Evolutionary conservation across 1,284 basidiomycete genomes (phyloP).

Genomic region (Phlebopus sp.): DNA sequence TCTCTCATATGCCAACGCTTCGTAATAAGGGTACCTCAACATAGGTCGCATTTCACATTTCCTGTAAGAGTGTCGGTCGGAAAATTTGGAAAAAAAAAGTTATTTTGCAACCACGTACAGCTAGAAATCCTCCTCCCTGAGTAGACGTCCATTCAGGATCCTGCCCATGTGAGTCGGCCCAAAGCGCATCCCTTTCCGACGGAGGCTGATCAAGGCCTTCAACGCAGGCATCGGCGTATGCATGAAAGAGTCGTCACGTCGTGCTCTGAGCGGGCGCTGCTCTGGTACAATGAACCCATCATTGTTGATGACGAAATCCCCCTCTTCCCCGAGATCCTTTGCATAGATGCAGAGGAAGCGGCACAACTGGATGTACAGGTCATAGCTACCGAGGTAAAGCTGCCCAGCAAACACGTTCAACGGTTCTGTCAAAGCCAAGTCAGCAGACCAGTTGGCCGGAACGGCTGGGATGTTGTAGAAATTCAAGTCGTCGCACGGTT

Average conservation of each 20-base stretch:
- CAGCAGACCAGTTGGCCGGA: background rate
- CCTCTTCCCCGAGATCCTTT: conserved; percentile 11
- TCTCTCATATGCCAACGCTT: too few species aligned
- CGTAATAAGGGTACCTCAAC: too few species aligned
- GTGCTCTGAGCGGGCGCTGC: conserved; percentile 9
- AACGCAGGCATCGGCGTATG: conserved; percentile 20
- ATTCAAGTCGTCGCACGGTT: conserved; percentile 24
- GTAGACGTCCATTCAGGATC: conserved; percentile 17
- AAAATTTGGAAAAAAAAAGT: too few species aligned
- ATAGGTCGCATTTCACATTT: too few species aligned
- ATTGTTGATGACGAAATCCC: conserved; percentile 15
- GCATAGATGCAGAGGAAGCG: conserved; percentile 34
- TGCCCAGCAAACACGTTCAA: conserved; percentile 35
- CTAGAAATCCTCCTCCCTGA: conserved; percentile 14
- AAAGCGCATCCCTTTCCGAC: conserved; percentile 24
- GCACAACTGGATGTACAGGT: conserved; percentile 32
- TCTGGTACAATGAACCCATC: conserved; percentile 35
- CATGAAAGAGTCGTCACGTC: conserved; percentile 8
- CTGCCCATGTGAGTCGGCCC: conserved; percentile 23
- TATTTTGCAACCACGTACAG: too few species aligned
- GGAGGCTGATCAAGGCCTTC: conserved; percentile 12
- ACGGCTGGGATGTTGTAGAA: conserved; percentile 21
- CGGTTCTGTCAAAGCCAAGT: conserved; percentile 1
- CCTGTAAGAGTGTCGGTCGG: too few species aligned
- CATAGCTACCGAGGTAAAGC: conserved; percentile 36